Evolutionary conservation across 1,139 yeast genomes (phyloP).

Genomic region (Pichia sp.): DNA sequence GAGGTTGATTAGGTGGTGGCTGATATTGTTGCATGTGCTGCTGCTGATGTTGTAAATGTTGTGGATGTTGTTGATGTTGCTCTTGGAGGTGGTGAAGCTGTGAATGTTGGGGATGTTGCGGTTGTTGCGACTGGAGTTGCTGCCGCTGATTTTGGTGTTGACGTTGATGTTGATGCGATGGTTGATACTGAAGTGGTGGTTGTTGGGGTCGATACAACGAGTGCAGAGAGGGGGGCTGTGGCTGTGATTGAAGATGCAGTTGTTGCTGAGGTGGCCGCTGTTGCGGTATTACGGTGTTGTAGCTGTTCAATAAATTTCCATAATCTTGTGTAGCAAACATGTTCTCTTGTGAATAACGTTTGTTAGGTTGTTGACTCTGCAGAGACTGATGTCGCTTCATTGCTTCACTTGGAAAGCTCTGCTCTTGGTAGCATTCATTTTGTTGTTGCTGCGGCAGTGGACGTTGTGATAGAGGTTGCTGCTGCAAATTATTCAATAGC

Average conservation of each 20-base stretch:
- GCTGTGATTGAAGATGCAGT: background rate
- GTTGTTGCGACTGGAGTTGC: background rate
- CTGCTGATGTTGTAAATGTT: slow-evolving; percentile 1
- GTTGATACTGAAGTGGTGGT: background rate
- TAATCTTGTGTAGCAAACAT: background rate
- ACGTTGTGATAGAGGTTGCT: background rate
- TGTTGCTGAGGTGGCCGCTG: background rate
- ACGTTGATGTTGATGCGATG: too few species aligned
- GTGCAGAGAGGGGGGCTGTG: background rate
- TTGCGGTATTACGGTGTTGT: background rate
- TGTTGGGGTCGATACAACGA: background rate
- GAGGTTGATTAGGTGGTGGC: background rate
- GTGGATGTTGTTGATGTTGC: background rate
- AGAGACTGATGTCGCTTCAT: background rate
- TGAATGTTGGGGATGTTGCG: background rate
- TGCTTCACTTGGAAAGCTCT: background rate
- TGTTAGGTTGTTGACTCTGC: background rate
- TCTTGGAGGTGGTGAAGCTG: too few species aligned
- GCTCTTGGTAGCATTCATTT: background rate
- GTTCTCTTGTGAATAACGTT: background rate
- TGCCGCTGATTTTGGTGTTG: too few species aligned
- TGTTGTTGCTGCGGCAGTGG: background rate
- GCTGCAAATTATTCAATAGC: background rate
- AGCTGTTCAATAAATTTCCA: background rate
- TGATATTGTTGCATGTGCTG: background rate